A percentile compares a stretch with the other conserved stretches of the same genome.
These are phyloP conservation scores for Cyberlindnera mississippiensis DNA, from an alignment of 805 yeast genomes.

Conservation along the genomic window DNA sequence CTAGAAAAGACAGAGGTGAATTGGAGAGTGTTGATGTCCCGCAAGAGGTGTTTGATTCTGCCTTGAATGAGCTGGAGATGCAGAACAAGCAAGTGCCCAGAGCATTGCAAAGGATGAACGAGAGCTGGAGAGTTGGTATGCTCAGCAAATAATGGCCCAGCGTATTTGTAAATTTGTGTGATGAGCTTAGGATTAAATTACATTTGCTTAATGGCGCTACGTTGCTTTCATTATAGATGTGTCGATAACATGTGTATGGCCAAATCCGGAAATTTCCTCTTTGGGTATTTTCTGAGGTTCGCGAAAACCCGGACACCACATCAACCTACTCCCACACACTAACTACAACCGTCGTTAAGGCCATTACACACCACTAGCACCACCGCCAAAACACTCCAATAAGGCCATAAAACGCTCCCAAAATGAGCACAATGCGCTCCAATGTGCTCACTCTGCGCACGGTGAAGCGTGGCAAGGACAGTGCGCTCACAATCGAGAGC, in stretches of 20 bases:
- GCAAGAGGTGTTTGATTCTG: conserved; percentile 27
- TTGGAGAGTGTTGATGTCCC: conserved; percentile 38
- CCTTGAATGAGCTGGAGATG: conserved; percentile 27
- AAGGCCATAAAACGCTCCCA: not conserved
- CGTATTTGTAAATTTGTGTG: too few species aligned
- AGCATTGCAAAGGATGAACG: not conserved
- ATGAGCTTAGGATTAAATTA: too few species aligned
- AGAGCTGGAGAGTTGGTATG: conserved; percentile 1
- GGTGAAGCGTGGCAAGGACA: conserved; percentile 23
- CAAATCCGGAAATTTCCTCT: not conserved
- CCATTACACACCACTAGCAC: not conserved
- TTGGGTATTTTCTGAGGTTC: too few species aligned
- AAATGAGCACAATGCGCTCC: conserved; percentile 23
- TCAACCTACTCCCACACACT: too few species aligned
- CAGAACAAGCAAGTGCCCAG: conserved; percentile 27
- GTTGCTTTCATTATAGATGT: too few species aligned
- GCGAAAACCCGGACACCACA: too few species aligned
- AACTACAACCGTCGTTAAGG: not conserved
- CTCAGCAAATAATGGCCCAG: not conserved
- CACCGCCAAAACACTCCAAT: not conserved
- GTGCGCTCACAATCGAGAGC: conserved; percentile 24
- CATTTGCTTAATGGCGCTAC: too few species aligned
- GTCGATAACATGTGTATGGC: too few species aligned
- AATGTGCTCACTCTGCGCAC: conserved; percentile 28
- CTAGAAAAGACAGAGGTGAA: conserved; percentile 33